Conservation (phyloP, 129 eudicot species). For the Pittosporum tobira region DNA sequence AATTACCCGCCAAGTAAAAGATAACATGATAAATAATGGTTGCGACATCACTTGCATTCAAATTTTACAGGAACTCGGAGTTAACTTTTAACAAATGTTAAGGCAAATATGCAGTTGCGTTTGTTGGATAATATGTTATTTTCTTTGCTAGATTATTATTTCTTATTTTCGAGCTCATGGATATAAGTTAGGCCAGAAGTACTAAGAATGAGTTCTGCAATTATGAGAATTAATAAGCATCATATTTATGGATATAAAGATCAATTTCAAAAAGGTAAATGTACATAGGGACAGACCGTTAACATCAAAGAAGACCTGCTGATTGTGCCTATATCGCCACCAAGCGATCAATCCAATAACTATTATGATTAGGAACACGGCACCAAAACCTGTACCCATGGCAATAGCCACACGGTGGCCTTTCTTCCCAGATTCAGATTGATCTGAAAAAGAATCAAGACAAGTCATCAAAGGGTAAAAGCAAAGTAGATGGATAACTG, state of each 20-base stretch:
- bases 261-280: neutral
- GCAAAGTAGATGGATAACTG: neutral
- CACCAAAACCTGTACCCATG: conserved; percentile 72
- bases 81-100: no score
- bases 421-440: conserved; percentile 37
- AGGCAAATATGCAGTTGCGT: no score
- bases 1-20: neutral
- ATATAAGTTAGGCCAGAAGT: no score
- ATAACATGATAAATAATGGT: neutral
- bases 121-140: no score
- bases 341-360: conserved; percentile 45
- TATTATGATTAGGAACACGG: conserved; percentile 31
- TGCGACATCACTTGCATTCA: neutral
- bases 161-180: no score
- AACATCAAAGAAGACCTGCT: conserved; percentile 91
- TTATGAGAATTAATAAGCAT: neutral
- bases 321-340: conserved; percentile 83
- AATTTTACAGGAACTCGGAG: neutral
- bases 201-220: no score
- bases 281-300: conserved; percentile 42
- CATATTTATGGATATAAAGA: neutral
- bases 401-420: conserved; percentile 61
- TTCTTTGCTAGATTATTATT: no score
- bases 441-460: conserved; percentile 26
- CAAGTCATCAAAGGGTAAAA: neutral